phyloP scores from a whole-genome alignment of 2,329 filamentous ascomycete genomes.

The Aureobasidium sp. region DNA sequence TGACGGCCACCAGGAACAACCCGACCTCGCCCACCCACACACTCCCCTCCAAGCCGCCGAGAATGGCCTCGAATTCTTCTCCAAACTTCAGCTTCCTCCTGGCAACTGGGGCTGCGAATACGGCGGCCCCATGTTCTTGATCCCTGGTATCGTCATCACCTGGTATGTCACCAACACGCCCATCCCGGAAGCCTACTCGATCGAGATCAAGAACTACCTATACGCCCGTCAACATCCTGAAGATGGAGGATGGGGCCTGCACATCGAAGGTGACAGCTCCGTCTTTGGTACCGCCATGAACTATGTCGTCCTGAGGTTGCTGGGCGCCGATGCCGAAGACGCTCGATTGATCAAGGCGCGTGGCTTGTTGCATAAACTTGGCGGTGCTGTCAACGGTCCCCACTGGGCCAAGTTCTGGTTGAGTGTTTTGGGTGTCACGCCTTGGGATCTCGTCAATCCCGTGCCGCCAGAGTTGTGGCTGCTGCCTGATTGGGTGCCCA shows the following conservation, averaged over 20 bases:
- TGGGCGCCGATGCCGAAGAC: slow-evolving; percentile 79
- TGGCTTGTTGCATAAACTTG: slow-evolving; percentile 72
- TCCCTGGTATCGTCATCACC: slow-evolving; percentile 75
- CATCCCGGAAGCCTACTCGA: slow-evolving; percentile 70
- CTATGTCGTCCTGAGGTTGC: slow-evolving; percentile 70
- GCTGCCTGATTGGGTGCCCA: slow-evolving; percentile 28
- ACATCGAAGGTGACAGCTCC: slow-evolving; percentile 87
- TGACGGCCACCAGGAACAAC: slow-evolving; percentile 56
- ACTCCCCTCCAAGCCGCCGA: slow-evolving; percentile 69
- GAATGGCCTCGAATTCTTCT: slow-evolving; percentile 85
- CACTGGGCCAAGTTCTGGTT: slow-evolving; percentile 99
- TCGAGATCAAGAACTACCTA: slow-evolving; percentile 88
- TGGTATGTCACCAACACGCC: slow-evolving; percentile 88
- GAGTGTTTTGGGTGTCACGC: slow-evolving; percentile 69
- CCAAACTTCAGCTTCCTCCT: slow-evolving; percentile 76
- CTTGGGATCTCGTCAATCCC: slow-evolving; percentile 92
- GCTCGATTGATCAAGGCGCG: slow-evolving; percentile 80
- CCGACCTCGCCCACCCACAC: slow-evolving; percentile 61
- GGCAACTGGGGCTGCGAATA: slow-evolving; percentile 98
- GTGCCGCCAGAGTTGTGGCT: slow-evolving; percentile 87
- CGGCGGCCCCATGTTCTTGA: slow-evolving; percentile 91
- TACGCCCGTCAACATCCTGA: slow-evolving; percentile 66
- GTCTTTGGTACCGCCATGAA: slow-evolving; percentile 88
- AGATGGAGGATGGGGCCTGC: slow-evolving; percentile 95
- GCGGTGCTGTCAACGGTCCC: slow-evolving; percentile 74